A percentile compares a stretch with the other conserved stretches of the same genome.
phyloP scores from a whole-genome alignment of 257 asterid genomes.

The Buddleja alternifolia region DNA sequence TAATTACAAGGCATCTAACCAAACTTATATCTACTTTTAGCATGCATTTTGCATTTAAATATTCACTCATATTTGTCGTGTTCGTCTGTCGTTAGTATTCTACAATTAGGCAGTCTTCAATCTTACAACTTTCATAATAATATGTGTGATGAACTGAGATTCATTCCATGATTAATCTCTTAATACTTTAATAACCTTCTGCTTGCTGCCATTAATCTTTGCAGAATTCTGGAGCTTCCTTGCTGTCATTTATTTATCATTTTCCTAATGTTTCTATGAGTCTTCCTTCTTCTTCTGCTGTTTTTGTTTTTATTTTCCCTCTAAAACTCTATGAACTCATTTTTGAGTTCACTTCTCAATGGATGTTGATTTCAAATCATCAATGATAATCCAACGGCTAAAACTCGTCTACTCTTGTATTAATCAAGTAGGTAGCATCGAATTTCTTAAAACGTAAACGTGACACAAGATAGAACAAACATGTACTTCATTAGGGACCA shows the following conservation, averaged over 20 bases:
- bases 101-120: not conserved
- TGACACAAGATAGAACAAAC: not conserved
- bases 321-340: not conserved
- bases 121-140: not conserved
- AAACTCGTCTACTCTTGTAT: not conserved
- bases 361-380: too few species aligned
- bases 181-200: not conserved
- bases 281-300: not conserved
- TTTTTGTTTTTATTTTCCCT: not conserved
- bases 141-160: constrained; percentile 23
- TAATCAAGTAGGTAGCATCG: too few species aligned
- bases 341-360: too few species aligned
- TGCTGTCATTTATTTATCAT: constrained; percentile 21
- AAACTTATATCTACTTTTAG: not conserved
- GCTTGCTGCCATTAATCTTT: not conserved
- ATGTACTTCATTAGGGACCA: not conserved
- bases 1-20: not conserved
- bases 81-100: not conserved
- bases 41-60: not conserved
- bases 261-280: not conserved
- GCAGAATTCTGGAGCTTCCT: constrained; percentile 2
- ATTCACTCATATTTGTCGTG: not conserved
- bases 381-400: too few species aligned
- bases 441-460: too few species aligned
- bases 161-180: constrained; percentile 11